These are phyloP conservation scores for Eucalyptus polybractea DNA, from an alignment of 345 rosid species.

Conservation along the genomic window DNA sequence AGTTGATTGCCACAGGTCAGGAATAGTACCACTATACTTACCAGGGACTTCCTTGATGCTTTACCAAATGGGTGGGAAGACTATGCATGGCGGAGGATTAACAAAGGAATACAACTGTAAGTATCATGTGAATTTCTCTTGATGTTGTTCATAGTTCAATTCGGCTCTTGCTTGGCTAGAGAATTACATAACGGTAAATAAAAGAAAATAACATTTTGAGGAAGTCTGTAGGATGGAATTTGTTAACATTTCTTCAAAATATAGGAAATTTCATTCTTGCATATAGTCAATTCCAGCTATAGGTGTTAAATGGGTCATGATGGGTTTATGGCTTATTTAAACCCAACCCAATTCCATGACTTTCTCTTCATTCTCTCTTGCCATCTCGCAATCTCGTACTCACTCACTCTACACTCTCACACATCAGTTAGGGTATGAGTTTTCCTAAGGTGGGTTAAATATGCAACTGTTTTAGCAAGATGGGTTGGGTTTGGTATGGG, in stretches of 20 bases:
- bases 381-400: background rate
- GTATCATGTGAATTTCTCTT: constrained; percentile 3
- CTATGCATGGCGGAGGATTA: constrained; percentile 92
- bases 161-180: background rate
- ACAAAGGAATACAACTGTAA: constrained; percentile 81
- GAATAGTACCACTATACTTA: constrained; percentile 83
- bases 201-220: background rate
- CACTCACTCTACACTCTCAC: background rate
- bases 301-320: no score
- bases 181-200: background rate
- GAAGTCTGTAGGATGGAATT: background rate
- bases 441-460: background rate
- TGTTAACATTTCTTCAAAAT: background rate
- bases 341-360: no score
- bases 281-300: background rate
- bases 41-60: constrained; percentile 88
- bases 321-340: no score
- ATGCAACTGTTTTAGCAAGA: background rate
- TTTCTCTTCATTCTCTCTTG: background rate
- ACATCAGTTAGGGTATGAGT: background rate
- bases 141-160: background rate
- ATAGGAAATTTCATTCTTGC: background rate
- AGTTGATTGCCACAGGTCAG: constrained; percentile 62
- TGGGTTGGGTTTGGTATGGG: background rate
- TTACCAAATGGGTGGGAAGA: constrained; percentile 96